Evolutionary conservation across 441 rosid genomes (phyloP).

Genomic region (Cnidoscolus chayamansa): DNA sequence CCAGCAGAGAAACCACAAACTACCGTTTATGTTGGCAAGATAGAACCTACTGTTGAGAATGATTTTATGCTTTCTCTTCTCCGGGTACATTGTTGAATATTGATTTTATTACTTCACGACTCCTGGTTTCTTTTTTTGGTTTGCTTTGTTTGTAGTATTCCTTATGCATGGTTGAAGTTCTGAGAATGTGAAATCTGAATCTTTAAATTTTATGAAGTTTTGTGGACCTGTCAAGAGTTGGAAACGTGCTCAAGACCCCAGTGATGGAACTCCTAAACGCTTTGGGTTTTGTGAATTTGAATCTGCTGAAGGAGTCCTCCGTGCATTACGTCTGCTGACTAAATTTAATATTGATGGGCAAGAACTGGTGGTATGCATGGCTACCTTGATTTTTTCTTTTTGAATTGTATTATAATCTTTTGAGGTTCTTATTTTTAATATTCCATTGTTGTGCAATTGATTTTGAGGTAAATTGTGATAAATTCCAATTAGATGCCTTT

Average conservation of each 20-base stretch:
- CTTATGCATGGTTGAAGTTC: constrained; percentile 12
- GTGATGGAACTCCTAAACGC: constrained; percentile 76
- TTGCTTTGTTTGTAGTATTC: neutral
- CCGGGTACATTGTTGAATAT: constrained; percentile 41
- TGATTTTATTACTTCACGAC: constrained; percentile 13
- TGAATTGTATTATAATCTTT: constrained; percentile 11
- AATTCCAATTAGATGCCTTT: constrained; percentile 9
- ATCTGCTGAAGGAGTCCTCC: constrained; percentile 94
- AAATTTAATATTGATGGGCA: constrained; percentile 90
- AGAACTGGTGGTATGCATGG: constrained; percentile 72
- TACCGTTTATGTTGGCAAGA: constrained; percentile 94
- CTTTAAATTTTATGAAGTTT: constrained; percentile 44
- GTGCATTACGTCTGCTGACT: constrained; percentile 84
- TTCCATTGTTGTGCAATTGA: neutral
- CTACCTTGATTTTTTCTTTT: constrained; percentile 7
- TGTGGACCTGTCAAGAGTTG: constrained; percentile 95
- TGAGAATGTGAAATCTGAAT: constrained; percentile 18
- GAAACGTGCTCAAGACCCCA: constrained; percentile 84
- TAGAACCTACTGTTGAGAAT: constrained; percentile 78
- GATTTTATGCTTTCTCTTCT: constrained; percentile 83
- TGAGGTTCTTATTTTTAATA: neutral
- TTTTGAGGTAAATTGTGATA: neutral
- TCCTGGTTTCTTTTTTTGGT: neutral
- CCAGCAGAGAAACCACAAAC: constrained; percentile 92
- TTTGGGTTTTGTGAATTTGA: constrained; percentile 98